phyloP scores from a whole-genome alignment of 1,284 basidiomycete species.

The Ceratobasidium sp. region DNA sequence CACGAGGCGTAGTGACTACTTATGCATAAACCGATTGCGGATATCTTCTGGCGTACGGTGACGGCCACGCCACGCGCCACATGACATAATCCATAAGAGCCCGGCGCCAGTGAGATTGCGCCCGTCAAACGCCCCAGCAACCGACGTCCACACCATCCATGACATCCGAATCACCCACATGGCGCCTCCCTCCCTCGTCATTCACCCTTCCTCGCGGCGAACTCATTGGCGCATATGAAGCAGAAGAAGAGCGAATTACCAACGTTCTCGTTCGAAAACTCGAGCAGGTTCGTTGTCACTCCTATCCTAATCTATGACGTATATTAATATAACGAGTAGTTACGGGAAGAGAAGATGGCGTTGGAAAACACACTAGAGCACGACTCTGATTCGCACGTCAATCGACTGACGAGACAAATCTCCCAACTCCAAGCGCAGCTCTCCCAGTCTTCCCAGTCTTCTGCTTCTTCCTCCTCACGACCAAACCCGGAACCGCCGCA shows the following conservation, averaged over 20 bases:
- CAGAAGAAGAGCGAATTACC: slow-evolving; percentile 85
- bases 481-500: slow-evolving; percentile 34
- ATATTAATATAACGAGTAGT: slow-evolving; percentile 55
- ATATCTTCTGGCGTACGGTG: too few species aligned
- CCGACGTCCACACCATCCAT: background rate
- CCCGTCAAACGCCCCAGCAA: slow-evolving; percentile 18
- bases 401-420: slow-evolving; percentile 72
- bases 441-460: slow-evolving; percentile 39
- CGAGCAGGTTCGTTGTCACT: slow-evolving; percentile 66
- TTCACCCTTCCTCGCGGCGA: slow-evolving; percentile 59
- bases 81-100: background rate
- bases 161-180: slow-evolving; percentile 20
- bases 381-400: slow-evolving; percentile 79
- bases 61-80: too few species aligned
- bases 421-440: slow-evolving; percentile 58
- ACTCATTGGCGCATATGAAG: slow-evolving; percentile 84
- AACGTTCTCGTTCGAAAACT: slow-evolving; percentile 78
- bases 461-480: slow-evolving; percentile 14
- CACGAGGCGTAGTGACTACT: too few species aligned
- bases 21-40: too few species aligned
- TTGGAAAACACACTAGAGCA: slow-evolving; percentile 80
- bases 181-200: background rate
- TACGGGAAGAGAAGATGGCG: slow-evolving; percentile 81
- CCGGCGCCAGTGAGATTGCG: background rate
- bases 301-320: background rate